Percentiles rank a stretch among this genome's conserved stretches.
Conservation (phyloP, 2,329 filamentous ascomycete species). For the Diplocarpon mali region DNA sequence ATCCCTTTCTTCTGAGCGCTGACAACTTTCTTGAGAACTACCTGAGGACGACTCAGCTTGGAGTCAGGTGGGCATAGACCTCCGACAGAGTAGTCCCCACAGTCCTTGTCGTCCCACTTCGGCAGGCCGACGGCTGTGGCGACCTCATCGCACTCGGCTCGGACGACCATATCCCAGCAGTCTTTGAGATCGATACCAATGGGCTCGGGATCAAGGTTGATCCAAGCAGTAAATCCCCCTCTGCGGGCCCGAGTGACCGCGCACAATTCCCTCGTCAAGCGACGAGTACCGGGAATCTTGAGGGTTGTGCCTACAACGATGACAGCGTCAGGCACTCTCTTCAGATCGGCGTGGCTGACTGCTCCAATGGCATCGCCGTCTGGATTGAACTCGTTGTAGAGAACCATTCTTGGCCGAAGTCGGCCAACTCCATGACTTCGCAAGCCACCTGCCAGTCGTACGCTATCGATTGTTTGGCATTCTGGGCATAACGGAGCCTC, state of each 20-base stretch:
- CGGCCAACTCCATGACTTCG: conserved; percentile 88
- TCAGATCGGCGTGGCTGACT: conserved; percentile 76
- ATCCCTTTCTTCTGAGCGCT: conserved; percentile 38
- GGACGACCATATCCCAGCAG: conserved; percentile 85
- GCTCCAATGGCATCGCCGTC: conserved; percentile 94
- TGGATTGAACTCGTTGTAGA: conserved; percentile 96
- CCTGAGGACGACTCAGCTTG: conserved; percentile 31
- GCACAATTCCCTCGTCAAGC: conserved; percentile 86
- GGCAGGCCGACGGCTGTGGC: conserved; percentile 59
- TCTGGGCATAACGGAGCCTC: conserved; percentile 68
- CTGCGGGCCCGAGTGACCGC: conserved; percentile 70
- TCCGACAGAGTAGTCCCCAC: conserved; percentile 37
- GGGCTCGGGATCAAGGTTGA: conserved; percentile 82
- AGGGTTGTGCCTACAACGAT: conserved; percentile 92
- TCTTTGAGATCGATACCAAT: conserved; percentile 76
- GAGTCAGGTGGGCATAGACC: conserved; percentile 32
- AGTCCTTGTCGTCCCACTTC: conserved; percentile 45
- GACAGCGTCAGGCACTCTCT: conserved; percentile 76
- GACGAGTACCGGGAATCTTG: conserved; percentile 85
- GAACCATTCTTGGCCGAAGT: conserved; percentile 81
- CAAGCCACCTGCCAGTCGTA: conserved; percentile 71
- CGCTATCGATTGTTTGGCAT: conserved; percentile 64
- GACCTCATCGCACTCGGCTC: conserved; percentile 78
- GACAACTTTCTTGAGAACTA: conserved; percentile 29
- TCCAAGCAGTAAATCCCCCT: conserved; percentile 85